Percentiles rank a stretch among this genome's conserved stretches.
These are phyloP conservation scores for Dissophora ornata DNA, from an alignment of 192 early-diverging fungal species.

Conservation along the genomic window DNA sequence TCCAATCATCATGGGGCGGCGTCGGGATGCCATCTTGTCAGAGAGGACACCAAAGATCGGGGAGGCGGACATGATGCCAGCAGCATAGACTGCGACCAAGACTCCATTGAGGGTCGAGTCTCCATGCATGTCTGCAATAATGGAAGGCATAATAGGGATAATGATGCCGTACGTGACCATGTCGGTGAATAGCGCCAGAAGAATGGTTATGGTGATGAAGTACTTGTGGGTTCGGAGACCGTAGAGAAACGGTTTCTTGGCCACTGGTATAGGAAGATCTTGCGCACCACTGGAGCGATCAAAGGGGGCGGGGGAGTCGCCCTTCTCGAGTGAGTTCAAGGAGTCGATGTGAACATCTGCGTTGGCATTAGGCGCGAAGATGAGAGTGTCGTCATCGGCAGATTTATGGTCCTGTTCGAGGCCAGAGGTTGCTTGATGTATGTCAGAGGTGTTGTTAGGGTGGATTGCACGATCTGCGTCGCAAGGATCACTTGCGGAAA, in stretches of 20 bases:
- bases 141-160: slow-evolving; percentile 75
- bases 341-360: neutral
- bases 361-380: neutral
- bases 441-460: neutral
- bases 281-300: neutral
- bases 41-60: slow-evolving; percentile 76
- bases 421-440: neutral
- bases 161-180: slow-evolving; percentile 76
- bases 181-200: slow-evolving; percentile 44
- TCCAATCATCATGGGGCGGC: slow-evolving; percentile 76
- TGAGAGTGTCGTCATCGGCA: neutral
- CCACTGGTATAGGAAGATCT: neutral
- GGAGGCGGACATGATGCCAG: slow-evolving; percentile 71
- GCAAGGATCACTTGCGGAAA: slow-evolving; percentile 44
- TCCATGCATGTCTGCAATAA: slow-evolving; percentile 69
- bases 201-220: slow-evolving; percentile 50
- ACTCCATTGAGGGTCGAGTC: slow-evolving; percentile 71
- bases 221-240: slow-evolving; percentile 32
- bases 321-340: slow-evolving; percentile 19
- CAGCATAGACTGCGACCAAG: slow-evolving; percentile 69
- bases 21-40: slow-evolving; percentile 74
- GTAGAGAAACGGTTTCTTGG: slow-evolving; percentile 37
- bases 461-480: slow-evolving; percentile 38
- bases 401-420: neutral
- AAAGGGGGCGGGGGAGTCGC: neutral